These are phyloP conservation scores for Metarhizium sp. DNA, from an alignment of 2,329 filamentous ascomycete species.

Conservation along the genomic window DNA sequence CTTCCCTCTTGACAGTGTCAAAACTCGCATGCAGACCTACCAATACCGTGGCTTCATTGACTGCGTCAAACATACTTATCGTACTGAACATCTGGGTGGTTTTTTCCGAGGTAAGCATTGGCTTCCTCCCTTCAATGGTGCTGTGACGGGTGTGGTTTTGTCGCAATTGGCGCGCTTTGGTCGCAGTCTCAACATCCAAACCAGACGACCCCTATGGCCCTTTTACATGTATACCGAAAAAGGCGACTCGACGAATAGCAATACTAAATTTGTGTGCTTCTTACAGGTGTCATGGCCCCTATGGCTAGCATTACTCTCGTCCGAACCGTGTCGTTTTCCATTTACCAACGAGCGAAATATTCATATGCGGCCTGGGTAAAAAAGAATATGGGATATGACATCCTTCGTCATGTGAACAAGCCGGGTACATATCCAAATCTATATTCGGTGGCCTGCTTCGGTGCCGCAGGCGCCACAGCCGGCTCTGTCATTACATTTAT, in stretches of 20 bases:
- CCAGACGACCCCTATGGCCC: neutral
- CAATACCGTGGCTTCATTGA: slow-evolving; percentile 65
- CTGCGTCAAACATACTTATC: slow-evolving; percentile 68
- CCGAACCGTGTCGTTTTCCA: slow-evolving; percentile 68
- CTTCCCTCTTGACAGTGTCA: slow-evolving; percentile 84
- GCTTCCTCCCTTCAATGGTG: neutral
- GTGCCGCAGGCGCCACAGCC: slow-evolving; percentile 66
- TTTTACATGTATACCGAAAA: neutral
- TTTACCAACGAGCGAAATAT: slow-evolving; percentile 72
- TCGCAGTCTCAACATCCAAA: neutral
- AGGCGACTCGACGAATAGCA: neutral
- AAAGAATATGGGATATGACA: slow-evolving; percentile 56
- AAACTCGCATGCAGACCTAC: slow-evolving; percentile 85
- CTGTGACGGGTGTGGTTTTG: neutral
- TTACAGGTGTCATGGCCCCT: slow-evolving; percentile 64
- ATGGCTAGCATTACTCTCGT: slow-evolving; percentile 70
- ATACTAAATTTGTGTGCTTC: neutral
- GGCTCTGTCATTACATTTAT: slow-evolving; percentile 72
- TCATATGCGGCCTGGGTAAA: slow-evolving; percentile 62
- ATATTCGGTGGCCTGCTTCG: slow-evolving; percentile 67
- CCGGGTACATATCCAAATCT: slow-evolving; percentile 62
- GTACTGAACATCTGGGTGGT: slow-evolving; percentile 59
- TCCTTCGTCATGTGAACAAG: slow-evolving; percentile 62
- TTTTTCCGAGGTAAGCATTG: slow-evolving; percentile 65
- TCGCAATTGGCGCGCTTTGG: neutral